phyloP scores from a whole-genome alignment of 176 grass and related monocot genomes.

The Phragmites australis region DNA sequence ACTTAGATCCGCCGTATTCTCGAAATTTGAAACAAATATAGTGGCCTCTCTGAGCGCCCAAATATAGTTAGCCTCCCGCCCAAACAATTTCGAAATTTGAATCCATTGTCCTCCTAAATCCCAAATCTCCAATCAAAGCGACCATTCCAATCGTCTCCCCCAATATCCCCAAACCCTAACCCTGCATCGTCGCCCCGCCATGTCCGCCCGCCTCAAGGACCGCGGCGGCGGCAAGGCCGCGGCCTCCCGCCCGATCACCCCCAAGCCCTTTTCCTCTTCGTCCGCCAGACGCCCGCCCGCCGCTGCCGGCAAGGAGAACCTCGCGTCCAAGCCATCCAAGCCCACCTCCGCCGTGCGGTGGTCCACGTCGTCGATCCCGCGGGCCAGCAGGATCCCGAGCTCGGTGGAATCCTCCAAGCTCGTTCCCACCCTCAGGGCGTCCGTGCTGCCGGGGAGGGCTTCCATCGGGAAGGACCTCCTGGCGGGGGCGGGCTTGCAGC shows the following conservation, averaged over 20 bases:
- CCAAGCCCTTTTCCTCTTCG: constrained; percentile 30
- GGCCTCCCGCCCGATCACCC: constrained; percentile 50
- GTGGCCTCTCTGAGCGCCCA: too few relatives aligned
- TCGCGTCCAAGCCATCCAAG: constrained; percentile 37
- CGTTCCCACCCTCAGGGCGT: constrained; percentile 38
- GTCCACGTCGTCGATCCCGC: constrained; percentile 82
- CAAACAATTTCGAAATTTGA: constrained; percentile 48
- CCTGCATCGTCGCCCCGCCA: constrained; percentile 17
- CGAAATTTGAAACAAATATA: too few relatives aligned
- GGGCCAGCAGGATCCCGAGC: constrained; percentile 63
- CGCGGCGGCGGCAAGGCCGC: constrained; percentile 46
- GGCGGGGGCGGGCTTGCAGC: constrained; percentile 44
- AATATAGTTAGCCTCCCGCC: constrained; percentile 32
- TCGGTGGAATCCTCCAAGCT: constrained; percentile 55
- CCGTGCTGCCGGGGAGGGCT: constrained; percentile 48
- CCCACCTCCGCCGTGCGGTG: constrained; percentile 51
- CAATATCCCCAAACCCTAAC: constrained; percentile 46
- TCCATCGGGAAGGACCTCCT: constrained; percentile 49
- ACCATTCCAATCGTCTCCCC: not conserved
- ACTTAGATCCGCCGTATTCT: too few relatives aligned
- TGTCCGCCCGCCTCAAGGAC: constrained; percentile 81
- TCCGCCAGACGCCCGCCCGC: constrained; percentile 41
- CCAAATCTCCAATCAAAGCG: constrained; percentile 11
- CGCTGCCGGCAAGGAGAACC: constrained; percentile 55
- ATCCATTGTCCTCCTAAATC: not conserved